Base-by-base conservation (phyloP, 805 yeast species). In the Cyberlindnera meyerae region DNA sequence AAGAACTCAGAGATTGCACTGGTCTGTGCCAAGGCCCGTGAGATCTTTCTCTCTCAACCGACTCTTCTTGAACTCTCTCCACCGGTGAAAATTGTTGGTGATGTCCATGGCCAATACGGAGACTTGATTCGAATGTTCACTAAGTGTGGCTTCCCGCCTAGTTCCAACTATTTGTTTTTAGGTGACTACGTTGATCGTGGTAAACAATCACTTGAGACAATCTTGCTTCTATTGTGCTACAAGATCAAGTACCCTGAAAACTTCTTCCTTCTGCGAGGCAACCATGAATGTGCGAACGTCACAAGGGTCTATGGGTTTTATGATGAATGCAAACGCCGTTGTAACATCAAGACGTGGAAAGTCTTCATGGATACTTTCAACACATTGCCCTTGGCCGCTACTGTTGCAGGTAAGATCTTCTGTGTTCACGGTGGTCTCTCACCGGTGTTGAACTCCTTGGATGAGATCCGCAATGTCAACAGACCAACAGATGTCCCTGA, bases 171-270 rank as follows among this genome's bases (percentile, higher is more conserved):
- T 51, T 58, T 84, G 12, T 84, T 83, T 51, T 59, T 76, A 21
- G 94, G 94, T 1, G 98, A 90, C 62, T 90, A 89, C 66, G 98
- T 90, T 4, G 98, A 90, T 60, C 74, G 98, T 31, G 98, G 98
- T 11, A 89, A 85, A 57, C 88, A 89, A 58, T 86, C 96, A 1
- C 65, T 90, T 20, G 98, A 90, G 58, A 80, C 93, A 24, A 81
- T 90, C 37, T 59, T 90, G 25, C 67, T 90, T 24, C 63, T 90
- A 29, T 57, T 90, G 31, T 77, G 89, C 38, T 75, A 84, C 49
- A 90, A 90, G 56, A 76, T 90, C 22, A 68, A 96, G 47, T 89
- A 87, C 52, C 97, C 97, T 0, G 96, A 89, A 58, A 65, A 94
- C 39, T 77, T 90, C 29, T 82, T 82, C 26, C 63, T 90, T 28